phyloP scores from a whole-genome alignment of 768 basidiomycete species.

The Hirschioporus abietinus region DNA sequence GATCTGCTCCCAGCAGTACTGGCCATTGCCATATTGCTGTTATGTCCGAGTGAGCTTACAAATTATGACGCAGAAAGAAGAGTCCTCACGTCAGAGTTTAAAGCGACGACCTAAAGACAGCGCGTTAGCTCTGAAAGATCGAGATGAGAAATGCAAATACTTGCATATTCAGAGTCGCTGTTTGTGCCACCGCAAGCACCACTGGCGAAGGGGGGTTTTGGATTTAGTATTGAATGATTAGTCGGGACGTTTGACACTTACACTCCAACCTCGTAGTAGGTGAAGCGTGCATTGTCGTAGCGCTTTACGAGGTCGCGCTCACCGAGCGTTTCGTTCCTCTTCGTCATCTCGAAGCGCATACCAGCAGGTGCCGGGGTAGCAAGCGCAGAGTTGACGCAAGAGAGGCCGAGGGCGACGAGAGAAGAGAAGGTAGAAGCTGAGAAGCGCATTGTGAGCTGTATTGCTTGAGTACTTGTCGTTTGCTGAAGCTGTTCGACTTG shows the following conservation, averaged over 20 bases:
- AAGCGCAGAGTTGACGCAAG: background rate
- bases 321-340: background rate
- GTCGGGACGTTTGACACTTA: background rate
- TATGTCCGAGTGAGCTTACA: constrained; percentile 1
- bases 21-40: constrained; percentile 34
- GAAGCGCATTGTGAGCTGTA: background rate
- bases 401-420: background rate
- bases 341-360: background rate
- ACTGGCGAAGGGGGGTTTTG: constrained; percentile 18
- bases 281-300: background rate
- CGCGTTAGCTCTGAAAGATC: background rate
- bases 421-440: background rate
- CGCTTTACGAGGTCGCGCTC: background rate
- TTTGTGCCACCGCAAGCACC: constrained; percentile 37
- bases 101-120: constrained; percentile 36
- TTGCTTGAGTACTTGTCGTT: background rate
- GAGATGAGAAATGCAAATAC: constrained; percentile 12
- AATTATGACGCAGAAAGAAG: constrained; percentile 5
- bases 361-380: background rate
- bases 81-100: constrained; percentile 32
- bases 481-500: background rate
- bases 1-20: constrained; percentile 40
- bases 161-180: constrained; percentile 25
- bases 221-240: background rate
- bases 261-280: background rate